Conservation (phyloP, 1,139 yeast genomes). For the Zhuliangozyma parablackwelliae region DNA sequence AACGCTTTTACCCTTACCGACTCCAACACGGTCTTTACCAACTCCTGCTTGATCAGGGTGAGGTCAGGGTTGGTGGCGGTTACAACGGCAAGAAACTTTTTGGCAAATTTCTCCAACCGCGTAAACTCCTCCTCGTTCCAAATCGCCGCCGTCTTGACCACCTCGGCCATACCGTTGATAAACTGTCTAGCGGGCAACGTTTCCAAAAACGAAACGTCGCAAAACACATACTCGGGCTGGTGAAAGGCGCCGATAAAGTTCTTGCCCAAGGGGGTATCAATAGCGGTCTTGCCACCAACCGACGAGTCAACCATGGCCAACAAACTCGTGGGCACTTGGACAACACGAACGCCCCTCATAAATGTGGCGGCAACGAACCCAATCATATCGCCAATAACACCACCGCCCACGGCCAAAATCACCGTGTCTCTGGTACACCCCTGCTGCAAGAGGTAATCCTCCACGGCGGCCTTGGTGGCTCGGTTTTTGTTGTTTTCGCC, state of each 20-base stretch:
- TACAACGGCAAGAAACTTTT: constrained; percentile 60
- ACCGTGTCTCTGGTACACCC: constrained; percentile 98
- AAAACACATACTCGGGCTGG: constrained; percentile 89
- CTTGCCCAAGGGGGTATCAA: constrained; percentile 96
- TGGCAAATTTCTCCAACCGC: constrained; percentile 74
- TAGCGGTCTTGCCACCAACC: constrained; percentile 98
- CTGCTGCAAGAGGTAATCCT: constrained; percentile 77
- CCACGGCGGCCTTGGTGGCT: constrained; percentile 86
- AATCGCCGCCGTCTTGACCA: constrained; percentile 95
- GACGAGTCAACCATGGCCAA: constrained; percentile 98
- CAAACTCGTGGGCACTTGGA: constrained; percentile 91
- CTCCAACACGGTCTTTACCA: constrained; percentile 75
- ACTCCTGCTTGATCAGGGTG: constrained; percentile 62
- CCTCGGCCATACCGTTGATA: constrained; percentile 98
- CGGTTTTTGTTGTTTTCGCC: constrained; percentile 92
- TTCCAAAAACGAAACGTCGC: constrained; percentile 81
- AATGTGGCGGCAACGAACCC: constrained; percentile 98
- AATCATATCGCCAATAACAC: constrained; percentile 98
- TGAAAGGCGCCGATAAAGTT: constrained; percentile 96
- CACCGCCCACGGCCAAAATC: constrained; percentile 94
- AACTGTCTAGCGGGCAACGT: constrained; percentile 91
- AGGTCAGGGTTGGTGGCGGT: constrained; percentile 48
- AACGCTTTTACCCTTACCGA: constrained; percentile 89
- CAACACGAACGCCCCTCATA: constrained; percentile 95
- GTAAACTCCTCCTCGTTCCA: constrained; percentile 90